Base-by-base conservation (phyloP, 164 flowering plant genomes). In the Vitis cinerea region DNA sequence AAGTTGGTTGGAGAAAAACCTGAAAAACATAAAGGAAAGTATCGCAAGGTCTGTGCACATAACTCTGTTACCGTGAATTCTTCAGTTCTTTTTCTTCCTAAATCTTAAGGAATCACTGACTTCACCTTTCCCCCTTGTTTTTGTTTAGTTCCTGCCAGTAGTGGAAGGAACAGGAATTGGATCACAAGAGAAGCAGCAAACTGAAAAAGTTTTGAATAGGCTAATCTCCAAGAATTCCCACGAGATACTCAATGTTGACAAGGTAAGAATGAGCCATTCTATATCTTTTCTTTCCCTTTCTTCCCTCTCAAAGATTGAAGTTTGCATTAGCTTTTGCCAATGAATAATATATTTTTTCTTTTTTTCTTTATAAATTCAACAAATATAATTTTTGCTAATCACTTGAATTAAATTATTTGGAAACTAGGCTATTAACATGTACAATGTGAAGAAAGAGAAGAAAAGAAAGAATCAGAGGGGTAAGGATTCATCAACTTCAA, bases 1-100 rank as follows among this genome's bases (percentile, higher is more conserved):
- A 93, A 95, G 78, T 79, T 93, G 63, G 82, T 85, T 1, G 99
- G 97, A 68, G 99, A 95, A 68, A 93, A 95, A 76, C 87, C 93
- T 49, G 81, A 82, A 54, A 90, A 90, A 71, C 90, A 84, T 74
- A 72, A 89, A 15, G 97, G 95, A 59, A 95, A 93, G 71, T 84
- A 79, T 72, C 85, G 97, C 53, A 95, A 95, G 98, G 99, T 95
- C 70, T 61, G 81, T 65, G 3, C 10, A 16, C 44, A 17, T 58
- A 27, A 62, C 30, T 57, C 51, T 30, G 10, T 50, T 16, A 19
- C 54, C 37, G 27, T 56, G 19, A 68, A 66, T 37, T 50, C 13
- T 69, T 54, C 13, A n/a, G 29, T 69, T 27, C n/a, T 59, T 37
- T 59, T 13, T 54, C 60, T 57, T 59, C 37, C 44, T 5, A 9